Evolutionary conservation across 2,329 filamentous ascomycete species (phyloP), one percentile per base, ranked within the genome.

Genomic region (Fusarium mundagurra): DNA sequence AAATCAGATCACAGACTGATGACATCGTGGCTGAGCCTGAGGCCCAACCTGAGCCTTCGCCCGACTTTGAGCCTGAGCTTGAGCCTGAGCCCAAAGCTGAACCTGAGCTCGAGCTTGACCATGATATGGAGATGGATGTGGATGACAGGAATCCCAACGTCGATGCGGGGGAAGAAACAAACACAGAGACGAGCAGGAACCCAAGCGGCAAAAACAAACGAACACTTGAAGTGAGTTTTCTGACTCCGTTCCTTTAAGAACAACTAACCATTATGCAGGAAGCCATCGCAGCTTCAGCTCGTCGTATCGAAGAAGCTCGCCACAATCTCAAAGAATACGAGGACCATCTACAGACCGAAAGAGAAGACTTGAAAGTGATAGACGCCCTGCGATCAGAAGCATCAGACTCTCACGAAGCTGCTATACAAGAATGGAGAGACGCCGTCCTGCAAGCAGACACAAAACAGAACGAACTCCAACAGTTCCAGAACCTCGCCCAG

Each of bases 381-480:
- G 22, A n/a, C 0, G 18, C 29, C 6, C 8, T 38, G 14, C 36
- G 39, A 18, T 43, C 47, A 20, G 36, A 55, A 24, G 59, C 59
- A 16, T 61, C 59, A n/a, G 36, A 27, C 8, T 31, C 17, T 18
- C 59, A 61, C n/a, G 59, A 55, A 16, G 47, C n/a, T 4, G 47
- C 59, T 1, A 55, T 61, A 7, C 47, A 61, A 16, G 51, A 18
- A 18, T 61, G 59, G 59, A 61, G 59, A 55, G 47, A 55, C 20
- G 59, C 59, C 18, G 47, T 61, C 13, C 2, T 61, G 8, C 33
- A 61, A 34, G 47, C 36, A 54, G 59, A 61, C 4, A 61, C 47
- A 43, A 61, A 61, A 10, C 59, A 61, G 18, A 54, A 43, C 36
- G 59, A 61, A 55, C 59, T 61, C 18, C 50, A 29, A 18, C 59